Evolutionary conservation across 768 basidiomycete species (phyloP), one percentile per base, ranked within the genome.

Genomic region (Dentipellis fragilis): DNA sequence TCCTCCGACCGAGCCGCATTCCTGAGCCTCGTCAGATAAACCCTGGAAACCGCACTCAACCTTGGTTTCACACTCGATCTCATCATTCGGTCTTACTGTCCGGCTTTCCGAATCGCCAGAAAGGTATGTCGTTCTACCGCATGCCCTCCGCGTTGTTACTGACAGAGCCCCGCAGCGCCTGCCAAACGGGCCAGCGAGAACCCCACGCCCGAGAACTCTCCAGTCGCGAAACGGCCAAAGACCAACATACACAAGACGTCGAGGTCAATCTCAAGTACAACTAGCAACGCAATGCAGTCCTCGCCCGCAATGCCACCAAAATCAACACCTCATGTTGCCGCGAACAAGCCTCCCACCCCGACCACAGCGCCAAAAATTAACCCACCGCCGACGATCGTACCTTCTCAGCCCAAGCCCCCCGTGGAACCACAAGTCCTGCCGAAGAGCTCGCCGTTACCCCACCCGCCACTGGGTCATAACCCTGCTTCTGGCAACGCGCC

Each of bases 131-230:
- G 6, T 57, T 19, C 49, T 11, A 10, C 45, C 19, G 3, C 39
- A 14, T 54, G 34, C 22, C 29, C 1, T 36, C 19, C 51, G 19
- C 17, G 11, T 17, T n/a, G 23, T 51, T 3, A 17, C 23, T 51
- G 35, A 51, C 38, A 14, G 19, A 4, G 21, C n/a, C 37, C 55
- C 37, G 51, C 55, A 42, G 56, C 57, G 8, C 59, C 60, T n/a
- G 52, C 58, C 14, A 61, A 61, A 51, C 60, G 60, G 21, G 49
- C 56, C 16, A 57, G 55, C 17, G 58, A 61, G 21, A 29, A 34
- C 11, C 49, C 56, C 29, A 37, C 58, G 3, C 58, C 54, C 16
- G 58, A 61, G 22, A 59, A 58, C 34, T 61, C 60, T 22, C 58
- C 60, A 1, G 56, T 55, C 21, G 51, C 58, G 21, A 61, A 61